Conservation (phyloP, 23 red algal genomes). For the Cyanidioschyzon merolae region DNA sequence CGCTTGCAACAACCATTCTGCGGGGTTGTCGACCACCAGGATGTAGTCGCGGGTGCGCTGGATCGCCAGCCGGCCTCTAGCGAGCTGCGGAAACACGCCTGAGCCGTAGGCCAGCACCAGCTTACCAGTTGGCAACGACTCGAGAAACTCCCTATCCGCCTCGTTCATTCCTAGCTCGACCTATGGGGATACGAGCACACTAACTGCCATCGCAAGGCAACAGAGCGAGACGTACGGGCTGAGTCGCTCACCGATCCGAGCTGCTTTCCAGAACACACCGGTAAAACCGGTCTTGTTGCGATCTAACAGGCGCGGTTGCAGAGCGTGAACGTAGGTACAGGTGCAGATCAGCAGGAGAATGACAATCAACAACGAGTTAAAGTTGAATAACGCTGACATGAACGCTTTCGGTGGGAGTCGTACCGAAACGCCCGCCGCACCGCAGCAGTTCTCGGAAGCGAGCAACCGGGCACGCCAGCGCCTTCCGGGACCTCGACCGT, state of each 20-base stretch:
- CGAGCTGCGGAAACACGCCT: background rate
- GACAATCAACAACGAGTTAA: slow-evolving; percentile 86
- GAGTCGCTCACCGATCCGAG: slow-evolving; percentile 84
- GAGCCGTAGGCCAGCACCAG: slow-evolving; percentile 4
- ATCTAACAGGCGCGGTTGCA: slow-evolving; percentile 87
- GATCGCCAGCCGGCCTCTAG: background rate
- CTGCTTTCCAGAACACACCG: slow-evolving; percentile 98
- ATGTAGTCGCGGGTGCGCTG: slow-evolving; percentile 62
- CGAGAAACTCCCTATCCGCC: slow-evolving; percentile 4
- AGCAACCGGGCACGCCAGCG: too few relatives aligned
- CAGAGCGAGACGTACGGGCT: slow-evolving; percentile 60
- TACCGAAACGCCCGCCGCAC: too few relatives aligned
- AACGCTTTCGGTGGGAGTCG: too few relatives aligned
- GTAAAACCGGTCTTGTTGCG: slow-evolving; percentile 54
- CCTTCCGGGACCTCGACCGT: too few relatives aligned
- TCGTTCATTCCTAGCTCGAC: background rate
- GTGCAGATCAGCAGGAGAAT: slow-evolving; percentile 95
- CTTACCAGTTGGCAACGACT: background rate
- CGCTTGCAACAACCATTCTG: slow-evolving; percentile 60
- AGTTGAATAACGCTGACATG: slow-evolving; percentile 99
- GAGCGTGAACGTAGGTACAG: slow-evolving; percentile 75
- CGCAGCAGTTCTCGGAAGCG: too few relatives aligned
- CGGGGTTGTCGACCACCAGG: slow-evolving; percentile 51
- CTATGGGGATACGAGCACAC: slow-evolving; percentile 35
- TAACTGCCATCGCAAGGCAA: slow-evolving; percentile 57